phyloP scores from a whole-genome alignment of 805 yeast genomes.

The Saturnispora saitoi region DNA sequence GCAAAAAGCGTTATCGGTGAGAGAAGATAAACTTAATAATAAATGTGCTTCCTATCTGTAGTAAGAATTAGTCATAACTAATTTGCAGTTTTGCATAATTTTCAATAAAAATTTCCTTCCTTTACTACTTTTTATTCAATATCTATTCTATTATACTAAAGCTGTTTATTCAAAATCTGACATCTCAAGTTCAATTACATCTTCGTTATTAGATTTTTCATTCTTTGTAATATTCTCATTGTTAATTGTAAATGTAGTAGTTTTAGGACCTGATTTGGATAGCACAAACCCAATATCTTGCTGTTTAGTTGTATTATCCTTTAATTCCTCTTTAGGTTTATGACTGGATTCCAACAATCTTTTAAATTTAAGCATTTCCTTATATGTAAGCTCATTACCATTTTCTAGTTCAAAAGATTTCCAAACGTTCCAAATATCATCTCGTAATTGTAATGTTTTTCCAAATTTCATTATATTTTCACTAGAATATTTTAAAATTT shows the following conservation, averaged over 20 bases:
- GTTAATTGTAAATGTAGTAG: conserved; percentile 20
- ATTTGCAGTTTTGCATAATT: too few relatives aligned
- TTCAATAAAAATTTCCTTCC: too few relatives aligned
- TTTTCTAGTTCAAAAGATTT: conserved; percentile 59
- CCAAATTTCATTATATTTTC: conserved; percentile 31
- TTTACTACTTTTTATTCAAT: too few relatives aligned
- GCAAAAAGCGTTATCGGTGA: too few relatives aligned
- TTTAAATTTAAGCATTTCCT: conserved; percentile 60
- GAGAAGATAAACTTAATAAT: too few relatives aligned
- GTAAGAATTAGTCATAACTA: too few relatives aligned
- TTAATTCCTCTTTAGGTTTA: conserved; percentile 18
- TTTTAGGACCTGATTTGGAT: conserved; percentile 30
- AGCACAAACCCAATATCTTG: conserved; percentile 42
- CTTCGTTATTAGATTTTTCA: conserved; percentile 35
- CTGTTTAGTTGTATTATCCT: conserved; percentile 16
- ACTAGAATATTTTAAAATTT: conserved; percentile 48
- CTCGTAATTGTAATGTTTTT: conserved; percentile 21
- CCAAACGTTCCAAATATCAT: conserved; percentile 58
- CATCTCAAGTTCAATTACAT: conserved; percentile 51
- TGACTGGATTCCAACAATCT: conserved; percentile 28
- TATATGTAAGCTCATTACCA: conserved; percentile 67
- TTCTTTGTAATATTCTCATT: background rate
- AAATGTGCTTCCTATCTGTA: too few relatives aligned
- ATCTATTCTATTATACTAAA: too few relatives aligned
- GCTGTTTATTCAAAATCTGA: conserved; percentile 8